Conservation (phyloP, 306 rosid genomes). For the Malus sieversii region DNA sequence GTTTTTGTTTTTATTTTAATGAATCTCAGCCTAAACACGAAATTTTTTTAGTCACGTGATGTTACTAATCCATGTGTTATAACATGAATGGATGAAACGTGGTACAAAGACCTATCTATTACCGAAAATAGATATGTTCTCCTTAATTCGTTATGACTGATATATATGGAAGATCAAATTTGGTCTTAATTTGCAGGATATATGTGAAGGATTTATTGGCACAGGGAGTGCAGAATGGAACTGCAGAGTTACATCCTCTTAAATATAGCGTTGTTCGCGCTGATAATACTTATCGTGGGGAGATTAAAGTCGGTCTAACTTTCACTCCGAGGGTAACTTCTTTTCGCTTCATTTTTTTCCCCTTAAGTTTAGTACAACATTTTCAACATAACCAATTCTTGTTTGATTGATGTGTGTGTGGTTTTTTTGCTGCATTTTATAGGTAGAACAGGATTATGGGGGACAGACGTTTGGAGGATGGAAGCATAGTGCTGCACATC, state of each 20-base stretch:
- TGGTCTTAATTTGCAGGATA: conserved; percentile 23
- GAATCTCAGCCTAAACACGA: background rate
- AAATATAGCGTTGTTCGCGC: conserved; percentile 54
- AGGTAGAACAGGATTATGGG: conserved; percentile 35
- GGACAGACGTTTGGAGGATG: conserved; percentile 57
- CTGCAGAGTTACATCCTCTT: conserved; percentile 35
- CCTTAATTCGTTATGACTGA: background rate
- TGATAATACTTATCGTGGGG: conserved; percentile 57
- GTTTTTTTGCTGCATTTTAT: conserved; percentile 11
- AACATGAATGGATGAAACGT: too few relatives aligned
- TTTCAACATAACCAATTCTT: background rate
- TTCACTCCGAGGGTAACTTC: conserved; percentile 46
- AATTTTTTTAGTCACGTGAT: background rate
- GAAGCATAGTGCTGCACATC: conserved; percentile 39
- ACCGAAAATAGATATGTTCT: background rate
- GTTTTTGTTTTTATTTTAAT: too few relatives aligned
- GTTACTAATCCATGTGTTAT: too few relatives aligned
- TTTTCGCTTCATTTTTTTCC: too few relatives aligned
- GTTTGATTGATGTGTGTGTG: conserved; percentile 8
- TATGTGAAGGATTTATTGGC: conserved; percentile 52
- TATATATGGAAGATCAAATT: background rate
- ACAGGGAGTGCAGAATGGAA: conserved; percentile 55
- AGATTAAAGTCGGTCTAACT: conserved; percentile 62
- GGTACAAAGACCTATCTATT: background rate
- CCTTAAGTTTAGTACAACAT: background rate